Percentiles rank a stretch among this genome's conserved stretches.
Evolutionary conservation across 148 eudicot genomes (phyloP).

Genomic region (Fagopyrum homotropicum): DNA sequence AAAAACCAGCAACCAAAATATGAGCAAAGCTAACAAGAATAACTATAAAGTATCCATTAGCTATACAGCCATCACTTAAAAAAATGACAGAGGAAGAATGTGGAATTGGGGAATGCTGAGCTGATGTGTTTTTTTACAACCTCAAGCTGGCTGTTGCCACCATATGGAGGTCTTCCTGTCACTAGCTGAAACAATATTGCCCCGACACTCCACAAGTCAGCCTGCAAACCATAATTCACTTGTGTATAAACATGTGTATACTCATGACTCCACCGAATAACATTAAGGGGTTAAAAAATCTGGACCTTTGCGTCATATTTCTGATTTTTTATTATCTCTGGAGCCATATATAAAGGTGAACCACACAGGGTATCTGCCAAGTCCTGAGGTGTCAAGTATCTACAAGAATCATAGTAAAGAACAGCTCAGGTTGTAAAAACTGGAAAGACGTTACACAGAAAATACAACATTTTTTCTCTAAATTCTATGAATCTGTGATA

Average conservation of each 20-base stretch:
- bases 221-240: constrained; percentile 23
- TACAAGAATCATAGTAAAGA: constrained; percentile 19
- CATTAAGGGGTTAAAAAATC: background rate
- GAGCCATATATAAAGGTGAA: constrained; percentile 52
- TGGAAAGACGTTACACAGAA: background rate
- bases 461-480: background rate
- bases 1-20: constrained; percentile 1
- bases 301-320: constrained; percentile 43
- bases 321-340: constrained; percentile 46
- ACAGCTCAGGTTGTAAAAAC: background rate
- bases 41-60: background rate
- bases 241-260: background rate
- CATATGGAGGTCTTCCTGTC: constrained; percentile 42
- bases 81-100: background rate
- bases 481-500: background rate
- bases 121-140: constrained; percentile 16
- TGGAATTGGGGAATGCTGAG: background rate
- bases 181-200: constrained; percentile 45
- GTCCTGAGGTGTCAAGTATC: constrained; percentile 40
- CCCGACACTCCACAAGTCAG: constrained; percentile 58
- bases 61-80: background rate
- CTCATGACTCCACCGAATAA: background rate
- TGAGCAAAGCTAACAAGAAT: background rate
- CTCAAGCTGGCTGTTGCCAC: constrained; percentile 36
- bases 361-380: constrained; percentile 55